Percentiles rank a stretch among this genome's conserved stretches.
These are phyloP conservation scores for Microdochium nivale DNA, from an alignment of 2,329 filamentous ascomycete species.

Conservation along the genomic window DNA sequence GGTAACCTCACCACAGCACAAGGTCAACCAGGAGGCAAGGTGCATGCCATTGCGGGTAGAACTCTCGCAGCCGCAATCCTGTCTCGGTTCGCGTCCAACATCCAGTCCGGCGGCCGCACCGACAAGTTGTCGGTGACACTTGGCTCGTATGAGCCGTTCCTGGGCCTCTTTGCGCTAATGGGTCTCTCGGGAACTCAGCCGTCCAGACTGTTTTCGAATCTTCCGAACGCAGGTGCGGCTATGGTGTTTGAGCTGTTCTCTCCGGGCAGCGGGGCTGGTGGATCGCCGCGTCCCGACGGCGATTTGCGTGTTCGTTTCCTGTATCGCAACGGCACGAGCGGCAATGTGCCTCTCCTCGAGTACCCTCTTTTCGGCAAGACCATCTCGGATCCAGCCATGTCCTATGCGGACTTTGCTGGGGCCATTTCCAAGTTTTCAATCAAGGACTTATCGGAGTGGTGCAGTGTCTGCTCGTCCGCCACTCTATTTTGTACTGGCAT, in stretches of 20 bases:
- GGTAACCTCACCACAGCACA: conserved; percentile 52
- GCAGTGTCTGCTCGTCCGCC: conserved; percentile 27
- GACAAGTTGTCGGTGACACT: conserved; percentile 45
- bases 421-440: conserved; percentile 27
- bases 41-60: conserved; percentile 40
- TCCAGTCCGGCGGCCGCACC: conserved; percentile 25
- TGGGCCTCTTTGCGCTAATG: conserved; percentile 44
- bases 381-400: conserved; percentile 21
- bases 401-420: conserved; percentile 27
- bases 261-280: neutral
- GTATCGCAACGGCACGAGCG: conserved; percentile 40
- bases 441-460: conserved; percentile 30
- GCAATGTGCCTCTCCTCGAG: conserved; percentile 21
- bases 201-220: conserved; percentile 34
- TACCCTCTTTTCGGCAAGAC: conserved; percentile 32
- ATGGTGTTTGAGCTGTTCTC: conserved; percentile 62
- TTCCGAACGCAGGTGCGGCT: conserved; percentile 62
- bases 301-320: conserved; percentile 47
- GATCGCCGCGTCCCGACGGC: conserved; percentile 12
- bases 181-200: conserved; percentile 37
- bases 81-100: conserved; percentile 30
- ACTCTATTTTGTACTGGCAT: conserved; percentile 28
- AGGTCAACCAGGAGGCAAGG: conserved; percentile 13
- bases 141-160: conserved; percentile 43
- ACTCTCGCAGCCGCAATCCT: conserved; percentile 39